Conservation (phyloP, 352 stramenopile species). For the Phytopythium sindhum region DNA sequence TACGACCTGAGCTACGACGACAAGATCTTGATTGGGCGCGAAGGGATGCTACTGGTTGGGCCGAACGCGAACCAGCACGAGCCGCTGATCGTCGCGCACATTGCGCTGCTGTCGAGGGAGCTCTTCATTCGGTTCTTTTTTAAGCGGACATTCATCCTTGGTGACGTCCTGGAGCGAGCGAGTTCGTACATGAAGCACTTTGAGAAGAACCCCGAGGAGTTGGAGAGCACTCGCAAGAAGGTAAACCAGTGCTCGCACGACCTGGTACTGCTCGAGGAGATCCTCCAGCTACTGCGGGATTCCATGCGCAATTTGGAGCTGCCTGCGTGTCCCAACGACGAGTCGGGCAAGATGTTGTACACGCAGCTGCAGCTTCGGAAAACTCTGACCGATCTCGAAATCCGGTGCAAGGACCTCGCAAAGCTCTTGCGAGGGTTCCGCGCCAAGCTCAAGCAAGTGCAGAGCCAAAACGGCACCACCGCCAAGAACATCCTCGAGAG, state of each 20-base stretch:
- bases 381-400: slow-evolving; percentile 79
- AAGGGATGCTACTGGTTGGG: slow-evolving; percentile 92
- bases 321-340: slow-evolving; percentile 85
- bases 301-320: slow-evolving; percentile 92
- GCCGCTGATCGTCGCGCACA: slow-evolving; percentile 91
- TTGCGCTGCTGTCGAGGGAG: slow-evolving; percentile 90
- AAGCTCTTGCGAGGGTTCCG: slow-evolving; percentile 90
- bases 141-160: slow-evolving; percentile 95
- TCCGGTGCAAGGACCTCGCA: slow-evolving; percentile 91
- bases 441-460: slow-evolving; percentile 87
- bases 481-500: slow-evolving; percentile 68
- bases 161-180: slow-evolving; percentile 93
- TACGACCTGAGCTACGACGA: slow-evolving; percentile 96
- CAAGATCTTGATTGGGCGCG: slow-evolving; percentile 93
- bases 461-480: slow-evolving; percentile 76
- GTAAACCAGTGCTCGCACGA: slow-evolving; percentile 93
- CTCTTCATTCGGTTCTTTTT: slow-evolving; percentile 95
- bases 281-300: slow-evolving; percentile 93
- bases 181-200: slow-evolving; percentile 90
- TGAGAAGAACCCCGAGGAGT: slow-evolving; percentile 88
- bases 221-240: slow-evolving; percentile 86
- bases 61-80: slow-evolving; percentile 93
- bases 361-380: slow-evolving; percentile 90
- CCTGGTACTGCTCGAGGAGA: slow-evolving; percentile 95
- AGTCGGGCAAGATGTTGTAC: slow-evolving; percentile 88